These are phyloP conservation scores for Fraxinus sp. DNA, from an alignment of 305 asterid genomes.

Conservation along the genomic window DNA sequence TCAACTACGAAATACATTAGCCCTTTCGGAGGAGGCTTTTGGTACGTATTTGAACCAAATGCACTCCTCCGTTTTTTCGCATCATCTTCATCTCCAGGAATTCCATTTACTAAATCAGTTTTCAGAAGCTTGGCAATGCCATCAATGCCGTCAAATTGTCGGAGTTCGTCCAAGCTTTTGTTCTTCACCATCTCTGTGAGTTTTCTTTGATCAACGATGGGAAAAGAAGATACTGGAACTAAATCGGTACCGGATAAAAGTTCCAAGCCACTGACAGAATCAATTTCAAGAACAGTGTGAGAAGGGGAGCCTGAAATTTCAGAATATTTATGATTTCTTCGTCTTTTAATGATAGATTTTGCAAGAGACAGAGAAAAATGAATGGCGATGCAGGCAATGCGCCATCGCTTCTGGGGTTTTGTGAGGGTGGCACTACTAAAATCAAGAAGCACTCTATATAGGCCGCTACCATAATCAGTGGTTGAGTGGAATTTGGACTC, in stretches of 20 bases:
- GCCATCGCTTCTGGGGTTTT: slow-evolving; percentile 50
- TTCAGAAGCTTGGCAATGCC: slow-evolving; percentile 36
- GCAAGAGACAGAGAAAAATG: slow-evolving; percentile 33
- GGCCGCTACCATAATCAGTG: slow-evolving; percentile 18
- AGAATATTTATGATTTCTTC: not conserved
- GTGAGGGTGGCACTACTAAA: slow-evolving; percentile 37
- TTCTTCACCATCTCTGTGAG: slow-evolving; percentile 37
- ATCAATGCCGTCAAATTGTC: slow-evolving; percentile 27
- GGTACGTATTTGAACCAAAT: slow-evolving; percentile 51
- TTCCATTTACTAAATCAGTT: slow-evolving; percentile 36
- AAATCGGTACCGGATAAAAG: not conserved
- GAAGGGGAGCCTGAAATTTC: slow-evolving; percentile 12
- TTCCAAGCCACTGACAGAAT: slow-evolving; percentile 3
- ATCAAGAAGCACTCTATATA: slow-evolving; percentile 27
- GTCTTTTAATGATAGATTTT: slow-evolving; percentile 22
- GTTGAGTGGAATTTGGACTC: slow-evolving; percentile 20
- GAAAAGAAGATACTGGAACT: not conserved
- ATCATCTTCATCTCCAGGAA: slow-evolving; percentile 37
- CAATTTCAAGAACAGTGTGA: slow-evolving; percentile 38
- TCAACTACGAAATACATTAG: slow-evolving; percentile 39
- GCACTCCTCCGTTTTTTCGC: slow-evolving; percentile 14
- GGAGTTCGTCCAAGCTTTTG: slow-evolving; percentile 30
- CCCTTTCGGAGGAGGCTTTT: slow-evolving; percentile 40
- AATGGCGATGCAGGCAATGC: slow-evolving; percentile 46
- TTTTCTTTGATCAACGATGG: slow-evolving; percentile 8